A percentile compares a stretch with the other conserved stretches of the same genome.
Evolutionary conservation across 768 basidiomycete species (phyloP).

Genomic region (Strobilomyces dryophilus): DNA sequence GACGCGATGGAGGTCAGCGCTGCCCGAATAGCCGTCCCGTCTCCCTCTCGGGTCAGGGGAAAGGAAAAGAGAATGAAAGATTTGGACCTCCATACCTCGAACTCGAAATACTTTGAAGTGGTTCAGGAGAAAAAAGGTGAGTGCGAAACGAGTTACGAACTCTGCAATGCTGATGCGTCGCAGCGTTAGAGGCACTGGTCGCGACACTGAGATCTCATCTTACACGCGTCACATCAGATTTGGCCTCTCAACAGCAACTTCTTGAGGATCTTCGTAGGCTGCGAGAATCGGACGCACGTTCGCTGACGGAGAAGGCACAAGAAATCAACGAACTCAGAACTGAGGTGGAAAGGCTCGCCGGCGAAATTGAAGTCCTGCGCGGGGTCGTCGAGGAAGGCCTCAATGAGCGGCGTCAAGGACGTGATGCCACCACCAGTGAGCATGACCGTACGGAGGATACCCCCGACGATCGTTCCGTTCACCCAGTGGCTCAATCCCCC

Average conservation of each 20-base stretch:
- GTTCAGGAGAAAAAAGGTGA: constrained; percentile 89
- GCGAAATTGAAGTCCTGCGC: constrained; percentile 83
- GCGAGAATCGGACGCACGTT: constrained; percentile 57
- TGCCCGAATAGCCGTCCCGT: constrained; percentile 14
- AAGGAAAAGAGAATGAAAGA: constrained; percentile 33
- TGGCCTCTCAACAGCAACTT: constrained; percentile 70
- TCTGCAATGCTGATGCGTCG: constrained; percentile 10
- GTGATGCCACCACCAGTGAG: constrained; percentile 36
- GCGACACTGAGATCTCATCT: constrained; percentile 70
- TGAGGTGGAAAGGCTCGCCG: constrained; percentile 78
- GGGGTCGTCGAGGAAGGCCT: constrained; percentile 86
- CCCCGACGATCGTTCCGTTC: background rate
- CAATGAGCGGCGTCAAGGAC: constrained; percentile 57
- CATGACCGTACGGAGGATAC: constrained; percentile 1
- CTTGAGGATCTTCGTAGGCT: constrained; percentile 61
- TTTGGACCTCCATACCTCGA: constrained; percentile 34
- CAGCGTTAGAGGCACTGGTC: constrained; percentile 82
- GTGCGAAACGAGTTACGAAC: constrained; percentile 5
- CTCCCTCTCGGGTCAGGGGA: constrained; percentile 23
- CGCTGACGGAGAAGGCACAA: constrained; percentile 53
- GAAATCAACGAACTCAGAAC: constrained; percentile 66
- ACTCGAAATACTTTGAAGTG: constrained; percentile 64
- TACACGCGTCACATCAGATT: constrained; percentile 70
- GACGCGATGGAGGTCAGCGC: constrained; percentile 28
- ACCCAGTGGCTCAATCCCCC: constrained; percentile 3